phyloP scores from a whole-genome alignment of 257 asterid species.

The Solanum phureja region DNA sequence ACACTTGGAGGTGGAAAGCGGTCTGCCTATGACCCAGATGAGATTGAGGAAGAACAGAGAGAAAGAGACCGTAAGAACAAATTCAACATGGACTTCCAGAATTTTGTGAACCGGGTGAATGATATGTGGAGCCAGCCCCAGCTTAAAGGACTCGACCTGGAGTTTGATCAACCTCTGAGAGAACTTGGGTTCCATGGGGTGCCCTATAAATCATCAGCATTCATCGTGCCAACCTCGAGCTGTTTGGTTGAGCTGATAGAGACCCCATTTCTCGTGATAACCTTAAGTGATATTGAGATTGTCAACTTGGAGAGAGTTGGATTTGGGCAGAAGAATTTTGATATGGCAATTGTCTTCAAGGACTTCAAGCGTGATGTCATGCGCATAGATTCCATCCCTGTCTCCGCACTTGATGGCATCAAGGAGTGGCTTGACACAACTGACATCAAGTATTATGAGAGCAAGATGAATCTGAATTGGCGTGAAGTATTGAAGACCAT shows the following conservation, averaged over 20 bases:
- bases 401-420: constrained; percentile 14
- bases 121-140: constrained; percentile 22
- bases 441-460: constrained; percentile 20
- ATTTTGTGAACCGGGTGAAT: constrained; percentile 15
- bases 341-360: constrained; percentile 22
- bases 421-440: constrained; percentile 24
- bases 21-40: constrained; percentile 22
- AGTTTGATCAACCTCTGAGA: constrained; percentile 19
- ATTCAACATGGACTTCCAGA: constrained; percentile 13
- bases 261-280: constrained; percentile 12
- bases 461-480: constrained; percentile 21
- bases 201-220: constrained; percentile 14
- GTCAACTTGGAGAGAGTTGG: constrained; percentile 21
- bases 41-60: constrained; percentile 19
- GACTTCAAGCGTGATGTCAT: constrained; percentile 19
- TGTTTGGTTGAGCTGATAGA: constrained; percentile 20
- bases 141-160: constrained; percentile 16
- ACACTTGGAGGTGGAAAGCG: constrained; percentile 19
- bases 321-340: constrained; percentile 22
- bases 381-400: constrained; percentile 18
- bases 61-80: constrained; percentile 16
- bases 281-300: constrained; percentile 18
- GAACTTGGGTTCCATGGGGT: constrained; percentile 26
- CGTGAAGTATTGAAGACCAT: constrained; percentile 14
- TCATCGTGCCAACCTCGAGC: constrained; percentile 14